These are phyloP conservation scores for Trichoderma sp. DNA, from an alignment of 2,329 filamentous ascomycete genomes.

Conservation along the genomic window DNA sequence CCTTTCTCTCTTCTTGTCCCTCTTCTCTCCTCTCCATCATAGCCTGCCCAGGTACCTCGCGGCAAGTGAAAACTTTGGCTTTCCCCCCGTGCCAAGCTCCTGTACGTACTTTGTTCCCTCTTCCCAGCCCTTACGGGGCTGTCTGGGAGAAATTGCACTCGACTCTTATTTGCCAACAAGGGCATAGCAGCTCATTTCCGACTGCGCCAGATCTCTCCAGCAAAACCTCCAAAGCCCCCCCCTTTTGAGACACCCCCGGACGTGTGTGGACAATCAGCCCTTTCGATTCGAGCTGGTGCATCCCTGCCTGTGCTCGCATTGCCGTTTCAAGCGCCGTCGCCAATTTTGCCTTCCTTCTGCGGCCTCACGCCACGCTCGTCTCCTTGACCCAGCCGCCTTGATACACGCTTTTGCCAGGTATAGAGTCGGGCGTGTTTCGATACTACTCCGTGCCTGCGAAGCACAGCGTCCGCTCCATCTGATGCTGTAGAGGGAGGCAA, in stretches of 20 bases:
- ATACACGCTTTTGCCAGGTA: not conserved
- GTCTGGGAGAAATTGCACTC: constrained; percentile 20
- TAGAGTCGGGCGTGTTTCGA: not conserved
- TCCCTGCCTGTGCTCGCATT: constrained; percentile 20
- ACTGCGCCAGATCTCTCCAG: constrained; percentile 20
- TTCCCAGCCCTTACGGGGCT: not conserved
- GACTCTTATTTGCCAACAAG: constrained; percentile 18
- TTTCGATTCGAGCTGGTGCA: constrained; percentile 15
- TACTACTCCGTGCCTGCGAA: not conserved
- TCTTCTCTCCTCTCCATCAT: not conserved
- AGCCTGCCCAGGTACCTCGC: too few relatives aligned
- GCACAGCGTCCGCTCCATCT: too few relatives aligned
- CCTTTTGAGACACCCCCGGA: constrained; percentile 19
- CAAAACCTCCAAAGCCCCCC: constrained; percentile 17
- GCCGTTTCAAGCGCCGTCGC: constrained; percentile 21
- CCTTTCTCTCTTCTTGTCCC: not conserved
- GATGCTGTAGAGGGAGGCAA: too few relatives aligned
- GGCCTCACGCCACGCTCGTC: constrained; percentile 11
- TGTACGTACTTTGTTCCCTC: not conserved
- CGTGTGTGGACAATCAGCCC: constrained; percentile 15
- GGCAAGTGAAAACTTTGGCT: not conserved
- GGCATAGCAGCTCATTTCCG: constrained; percentile 21
- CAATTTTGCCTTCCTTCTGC: constrained; percentile 8
- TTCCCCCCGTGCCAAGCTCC: constrained; percentile 2
- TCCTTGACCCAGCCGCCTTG: not conserved